A percentile compares a stretch with the other conserved stretches of the same genome.
phyloP scores from a whole-genome alignment of 2,329 filamentous ascomycete genomes.

The Colletotrichum cereale region DNA sequence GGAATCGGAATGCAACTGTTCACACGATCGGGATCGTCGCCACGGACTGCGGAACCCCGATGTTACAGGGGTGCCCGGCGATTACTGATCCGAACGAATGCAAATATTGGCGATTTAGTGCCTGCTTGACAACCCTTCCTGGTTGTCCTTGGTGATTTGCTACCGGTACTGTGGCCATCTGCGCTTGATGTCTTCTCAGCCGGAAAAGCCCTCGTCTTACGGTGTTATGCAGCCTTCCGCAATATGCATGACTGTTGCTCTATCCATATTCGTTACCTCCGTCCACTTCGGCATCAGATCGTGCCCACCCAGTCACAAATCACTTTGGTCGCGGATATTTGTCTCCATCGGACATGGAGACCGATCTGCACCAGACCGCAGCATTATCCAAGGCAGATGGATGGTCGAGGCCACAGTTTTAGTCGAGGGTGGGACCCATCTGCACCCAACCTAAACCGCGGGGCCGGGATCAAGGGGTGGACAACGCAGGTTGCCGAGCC shows the following conservation, averaged over 20 bases:
- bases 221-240: background rate
- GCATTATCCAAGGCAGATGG: conserved; percentile 17
- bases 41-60: conserved; percentile 6
- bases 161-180: background rate
- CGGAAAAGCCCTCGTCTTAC: background rate
- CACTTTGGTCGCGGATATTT: conserved; percentile 5
- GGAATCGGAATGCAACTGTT: background rate
- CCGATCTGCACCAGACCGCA: conserved; percentile 40
- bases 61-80: conserved; percentile 23
- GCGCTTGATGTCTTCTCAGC: background rate
- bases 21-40: conserved; percentile 4
- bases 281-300: background rate
- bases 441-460: conserved; percentile 41
- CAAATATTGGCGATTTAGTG: background rate
- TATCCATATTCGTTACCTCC: background rate
- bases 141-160: background rate
- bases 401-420: conserved; percentile 22
- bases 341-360: conserved; percentile 26
- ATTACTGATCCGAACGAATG: conserved; percentile 11
- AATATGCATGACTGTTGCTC: background rate
- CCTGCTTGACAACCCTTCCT: background rate
- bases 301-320: background rate
- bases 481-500: conserved; percentile 30
- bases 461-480: conserved; percentile 39
- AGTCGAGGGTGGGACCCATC: conserved; percentile 25